Evolutionary conservation across 495 filamentous ascomycete species (phyloP).

Genomic region (Tuber indicum): DNA sequence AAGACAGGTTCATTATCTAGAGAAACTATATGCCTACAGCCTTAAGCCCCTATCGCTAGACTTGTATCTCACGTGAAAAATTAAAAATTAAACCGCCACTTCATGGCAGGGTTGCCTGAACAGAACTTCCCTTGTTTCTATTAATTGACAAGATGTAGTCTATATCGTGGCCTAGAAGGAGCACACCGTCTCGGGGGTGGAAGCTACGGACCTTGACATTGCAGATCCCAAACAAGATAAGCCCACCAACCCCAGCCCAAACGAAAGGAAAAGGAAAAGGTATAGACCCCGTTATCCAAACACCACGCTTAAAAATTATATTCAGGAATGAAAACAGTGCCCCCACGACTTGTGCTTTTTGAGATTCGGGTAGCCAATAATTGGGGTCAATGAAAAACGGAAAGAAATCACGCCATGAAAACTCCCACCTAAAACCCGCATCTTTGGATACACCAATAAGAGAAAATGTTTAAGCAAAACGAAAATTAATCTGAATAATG

Average conservation of each 20-base stretch:
- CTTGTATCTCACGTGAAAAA: slow-evolving; percentile 16
- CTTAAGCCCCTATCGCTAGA: slow-evolving; percentile 66
- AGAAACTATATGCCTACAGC: slow-evolving; percentile 51
- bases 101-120: slow-evolving; percentile 10
- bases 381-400: slow-evolving; percentile 13
- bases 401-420: slow-evolving; percentile 27
- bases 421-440: slow-evolving; percentile 26
- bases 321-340: background rate
- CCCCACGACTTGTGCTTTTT: slow-evolving; percentile 7
- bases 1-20: slow-evolving; percentile 13
- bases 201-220: slow-evolving; percentile 13
- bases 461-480: slow-evolving; percentile 21
- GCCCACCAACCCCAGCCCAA: slow-evolving; percentile 7
- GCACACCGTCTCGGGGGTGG: background rate
- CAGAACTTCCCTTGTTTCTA: slow-evolving; percentile 10
- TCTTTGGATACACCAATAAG: slow-evolving; percentile 37
- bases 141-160: background rate
- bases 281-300: background rate
- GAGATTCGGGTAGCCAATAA: slow-evolving; percentile 13
- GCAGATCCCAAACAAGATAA: slow-evolving; percentile 17
- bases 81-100: slow-evolving; percentile 12
- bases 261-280: background rate
- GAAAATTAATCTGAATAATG: slow-evolving; percentile 53
- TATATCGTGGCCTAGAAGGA: slow-evolving; percentile 12
- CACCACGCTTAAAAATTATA: slow-evolving; percentile 2